Evolutionary conservation across 345 rosid genomes (phyloP).

Genomic region (Cardamine chenopodiifolia): DNA sequence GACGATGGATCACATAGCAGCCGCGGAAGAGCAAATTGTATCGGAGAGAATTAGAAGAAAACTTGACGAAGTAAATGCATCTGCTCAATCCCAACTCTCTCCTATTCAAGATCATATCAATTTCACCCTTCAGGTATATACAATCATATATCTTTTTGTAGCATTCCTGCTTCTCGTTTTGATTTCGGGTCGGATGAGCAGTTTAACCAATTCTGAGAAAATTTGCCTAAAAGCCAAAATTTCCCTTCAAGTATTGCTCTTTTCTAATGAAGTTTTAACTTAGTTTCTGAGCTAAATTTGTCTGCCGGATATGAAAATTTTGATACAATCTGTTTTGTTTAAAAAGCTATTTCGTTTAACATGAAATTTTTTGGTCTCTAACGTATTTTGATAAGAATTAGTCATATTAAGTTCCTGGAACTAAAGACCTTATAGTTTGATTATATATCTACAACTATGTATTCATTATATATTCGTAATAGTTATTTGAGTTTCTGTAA

Average conservation of each 20-base stretch:
- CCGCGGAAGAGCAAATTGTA: conserved; percentile 62
- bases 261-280: not conserved
- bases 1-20: conserved; percentile 70
- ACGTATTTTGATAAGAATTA: not conserved
- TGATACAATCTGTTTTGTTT: not conserved
- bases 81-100: conserved; percentile 75
- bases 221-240: not conserved
- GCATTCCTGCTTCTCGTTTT: not conserved
- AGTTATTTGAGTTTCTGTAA: not conserved
- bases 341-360: not conserved
- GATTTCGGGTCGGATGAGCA: not conserved
- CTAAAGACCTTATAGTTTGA: not conserved
- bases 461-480: not conserved
- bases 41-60: conserved; percentile 69
- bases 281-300: not conserved
- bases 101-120: conserved; percentile 82
- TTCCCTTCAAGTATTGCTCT: not conserved
- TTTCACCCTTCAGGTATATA: conserved; percentile 82
- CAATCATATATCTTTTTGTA: not conserved
- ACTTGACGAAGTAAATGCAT: conserved; percentile 59
- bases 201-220: not conserved
- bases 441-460: not conserved
- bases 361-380: not conserved
- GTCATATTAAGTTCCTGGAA: not conserved
- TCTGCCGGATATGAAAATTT: not conserved